Conservation (phyloP, 2,329 filamentous ascomycete species). For the Xylariaceae sp. region DNA sequence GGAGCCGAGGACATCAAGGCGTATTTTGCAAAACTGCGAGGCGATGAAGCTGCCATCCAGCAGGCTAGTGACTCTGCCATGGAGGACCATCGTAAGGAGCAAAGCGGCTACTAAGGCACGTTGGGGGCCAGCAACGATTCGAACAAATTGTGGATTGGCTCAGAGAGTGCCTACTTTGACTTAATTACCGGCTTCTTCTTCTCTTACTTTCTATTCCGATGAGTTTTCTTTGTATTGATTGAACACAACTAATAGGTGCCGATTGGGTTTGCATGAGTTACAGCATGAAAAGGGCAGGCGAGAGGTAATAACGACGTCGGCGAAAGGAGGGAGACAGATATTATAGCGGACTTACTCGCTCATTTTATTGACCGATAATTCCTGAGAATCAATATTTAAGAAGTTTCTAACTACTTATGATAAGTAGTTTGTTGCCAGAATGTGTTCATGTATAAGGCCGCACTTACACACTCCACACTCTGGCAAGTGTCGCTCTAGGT, state of each 20-base stretch:
- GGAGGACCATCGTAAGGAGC: conserved; percentile 42
- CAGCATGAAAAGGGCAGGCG: conserved; percentile 1
- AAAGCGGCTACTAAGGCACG: conserved; percentile 45
- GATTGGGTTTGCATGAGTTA: conserved; percentile 8
- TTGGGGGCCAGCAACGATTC: background rate
- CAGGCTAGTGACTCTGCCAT: conserved; percentile 53
- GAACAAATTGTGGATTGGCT: background rate
- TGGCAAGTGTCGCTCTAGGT: conserved; percentile 25
- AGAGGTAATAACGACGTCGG: background rate
- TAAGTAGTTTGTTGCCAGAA: background rate
- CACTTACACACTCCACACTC: conserved; percentile 26
- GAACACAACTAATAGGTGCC: background rate
- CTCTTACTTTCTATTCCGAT: background rate
- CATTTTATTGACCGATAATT: background rate
- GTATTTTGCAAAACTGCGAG: conserved; percentile 90
- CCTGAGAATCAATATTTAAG: background rate
- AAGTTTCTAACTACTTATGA: background rate
- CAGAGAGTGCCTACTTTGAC: background rate
- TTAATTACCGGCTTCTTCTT: background rate
- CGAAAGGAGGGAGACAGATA: background rate
- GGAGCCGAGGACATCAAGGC: conserved; percentile 93
- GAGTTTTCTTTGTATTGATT: background rate
- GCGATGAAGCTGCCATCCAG: conserved; percentile 71
- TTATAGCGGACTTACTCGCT: background rate
- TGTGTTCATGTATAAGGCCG: background rate